A percentile compares a stretch with the other conserved stretches of the same genome.
These are phyloP conservation scores for Pulicaria dysenterica DNA, from an alignment of 129 eudicot genomes.

Conservation along the genomic window DNA sequence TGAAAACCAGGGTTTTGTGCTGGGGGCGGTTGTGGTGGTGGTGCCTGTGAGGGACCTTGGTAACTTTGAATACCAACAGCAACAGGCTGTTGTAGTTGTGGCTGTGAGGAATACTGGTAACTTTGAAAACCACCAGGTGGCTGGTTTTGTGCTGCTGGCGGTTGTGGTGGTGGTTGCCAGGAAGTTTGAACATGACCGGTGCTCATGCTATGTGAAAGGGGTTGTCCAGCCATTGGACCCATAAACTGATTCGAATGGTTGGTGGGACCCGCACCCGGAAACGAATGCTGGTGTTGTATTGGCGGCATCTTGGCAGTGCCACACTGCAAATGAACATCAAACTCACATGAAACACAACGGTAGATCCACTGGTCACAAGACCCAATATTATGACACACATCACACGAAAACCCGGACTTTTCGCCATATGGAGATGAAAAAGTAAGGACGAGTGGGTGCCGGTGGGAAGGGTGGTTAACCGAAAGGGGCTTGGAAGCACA, in stretches of 20 bases:
- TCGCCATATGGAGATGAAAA: constrained; percentile 51
- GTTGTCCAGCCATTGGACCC: constrained; percentile 10
- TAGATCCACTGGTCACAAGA: constrained; percentile 59
- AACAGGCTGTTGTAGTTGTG: not conserved
- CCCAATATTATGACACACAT: constrained; percentile 50
- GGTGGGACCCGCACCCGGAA: constrained; percentile 10
- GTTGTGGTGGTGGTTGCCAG: constrained; percentile 8
- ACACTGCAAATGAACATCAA: constrained; percentile 64
- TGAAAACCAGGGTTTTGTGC: not conserved
- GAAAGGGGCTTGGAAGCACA: constrained; percentile 58
- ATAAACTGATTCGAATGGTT: constrained; percentile 16
- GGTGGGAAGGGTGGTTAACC: constrained; percentile 38
- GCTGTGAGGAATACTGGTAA: not conserved
- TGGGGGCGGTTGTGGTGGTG: not conserved
- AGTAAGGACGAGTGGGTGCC: constrained; percentile 46
- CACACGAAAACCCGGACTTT: constrained; percentile 50
- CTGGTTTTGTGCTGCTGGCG: constrained; percentile 7
- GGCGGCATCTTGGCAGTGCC: constrained; percentile 25
- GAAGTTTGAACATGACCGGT: constrained; percentile 18
- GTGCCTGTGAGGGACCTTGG: not conserved
- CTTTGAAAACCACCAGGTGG: constrained; percentile 14
- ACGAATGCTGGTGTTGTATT: constrained; percentile 38
- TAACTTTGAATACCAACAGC: constrained; percentile 30
- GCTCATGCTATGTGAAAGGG: constrained; percentile 32
- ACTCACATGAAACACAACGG: constrained; percentile 56